phyloP scores from a whole-genome alignment of 768 basidiomycete genomes.

The Mycena belliarum region DNA sequence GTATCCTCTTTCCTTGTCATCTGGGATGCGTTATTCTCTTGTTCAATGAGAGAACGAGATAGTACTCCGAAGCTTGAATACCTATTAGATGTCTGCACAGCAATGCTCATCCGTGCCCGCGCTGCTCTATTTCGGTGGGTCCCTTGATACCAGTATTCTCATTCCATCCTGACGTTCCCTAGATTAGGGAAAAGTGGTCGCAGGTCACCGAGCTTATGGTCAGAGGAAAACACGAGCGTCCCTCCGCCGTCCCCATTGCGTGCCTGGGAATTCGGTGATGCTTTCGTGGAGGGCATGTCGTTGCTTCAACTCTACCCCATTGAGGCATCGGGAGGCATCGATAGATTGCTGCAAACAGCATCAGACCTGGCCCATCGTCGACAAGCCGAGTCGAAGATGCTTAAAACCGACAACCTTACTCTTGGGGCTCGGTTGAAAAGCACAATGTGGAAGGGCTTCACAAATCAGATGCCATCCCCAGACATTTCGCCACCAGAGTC shows the following conservation, averaged over 20 bases:
- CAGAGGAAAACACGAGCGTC: constrained; percentile 39
- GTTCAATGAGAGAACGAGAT: constrained; percentile 55
- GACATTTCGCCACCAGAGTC: constrained; percentile 37
- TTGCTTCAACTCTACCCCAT: constrained; percentile 69
- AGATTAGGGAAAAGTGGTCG: constrained; percentile 55
- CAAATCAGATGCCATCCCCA: constrained; percentile 47
- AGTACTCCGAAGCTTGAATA: constrained; percentile 63
- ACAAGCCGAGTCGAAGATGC: constrained; percentile 36
- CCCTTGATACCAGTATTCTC: not conserved
- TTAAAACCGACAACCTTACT: constrained; percentile 37
- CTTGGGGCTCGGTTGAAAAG: constrained; percentile 59
- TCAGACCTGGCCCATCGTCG: constrained; percentile 59
- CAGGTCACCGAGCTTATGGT: constrained; percentile 55
- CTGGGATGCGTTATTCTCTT: constrained; percentile 75
- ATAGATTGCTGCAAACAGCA: constrained; percentile 67
- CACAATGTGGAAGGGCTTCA: constrained; percentile 70
- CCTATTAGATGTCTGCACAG: constrained; percentile 69
- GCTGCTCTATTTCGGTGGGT: constrained; percentile 55
- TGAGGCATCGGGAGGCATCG: constrained; percentile 66
- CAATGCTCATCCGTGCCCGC: constrained; percentile 65
- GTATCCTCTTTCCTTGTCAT: constrained; percentile 55
- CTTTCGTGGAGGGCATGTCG: constrained; percentile 64
- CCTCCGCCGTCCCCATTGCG: constrained; percentile 45
- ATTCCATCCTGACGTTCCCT: constrained; percentile 5
- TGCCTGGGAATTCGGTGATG: constrained; percentile 58